These are phyloP conservation scores for Thymus mandschuricus DNA, from an alignment of 257 asterid species.

Conservation along the genomic window DNA sequence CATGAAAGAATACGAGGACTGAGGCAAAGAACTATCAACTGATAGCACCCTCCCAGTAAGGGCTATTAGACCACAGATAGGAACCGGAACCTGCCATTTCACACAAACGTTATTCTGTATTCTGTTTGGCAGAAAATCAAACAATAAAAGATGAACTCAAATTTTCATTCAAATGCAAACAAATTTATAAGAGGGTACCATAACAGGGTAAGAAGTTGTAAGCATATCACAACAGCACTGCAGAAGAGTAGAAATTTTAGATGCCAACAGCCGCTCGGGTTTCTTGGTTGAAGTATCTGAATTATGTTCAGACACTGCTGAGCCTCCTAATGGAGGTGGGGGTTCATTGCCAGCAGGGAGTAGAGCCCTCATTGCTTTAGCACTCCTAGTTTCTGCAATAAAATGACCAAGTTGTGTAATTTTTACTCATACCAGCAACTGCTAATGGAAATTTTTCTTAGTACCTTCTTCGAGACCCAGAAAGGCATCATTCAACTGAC, in stretches of 20 bases:
- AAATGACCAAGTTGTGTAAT: conserved; percentile 25
- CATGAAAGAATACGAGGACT: conserved; percentile 53
- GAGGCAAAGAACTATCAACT: conserved; percentile 70
- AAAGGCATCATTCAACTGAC: conserved; percentile 69
- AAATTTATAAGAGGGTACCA: conserved; percentile 49
- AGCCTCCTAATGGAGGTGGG: conserved; percentile 77
- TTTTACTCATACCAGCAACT: conserved; percentile 32
- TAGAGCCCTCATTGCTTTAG: conserved; percentile 60
- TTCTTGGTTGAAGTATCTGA: conserved; percentile 56
- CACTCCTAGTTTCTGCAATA: conserved; percentile 61
- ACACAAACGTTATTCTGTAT: conserved; percentile 17
- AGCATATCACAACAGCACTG: conserved; percentile 79
- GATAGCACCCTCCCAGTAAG: conserved; percentile 74
- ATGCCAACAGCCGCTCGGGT: conserved; percentile 72
- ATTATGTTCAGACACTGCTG: conserved; percentile 40
- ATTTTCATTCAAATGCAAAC: conserved; percentile 8
- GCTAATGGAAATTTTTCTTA: conserved; percentile 19
- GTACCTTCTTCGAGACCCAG: conserved; percentile 94
- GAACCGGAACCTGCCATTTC: conserved; percentile 72
- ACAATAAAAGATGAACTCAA: conserved; percentile 10
- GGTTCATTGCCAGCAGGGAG: conserved; percentile 76
- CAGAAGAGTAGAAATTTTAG: conserved; percentile 71
- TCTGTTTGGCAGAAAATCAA: conserved; percentile 21
- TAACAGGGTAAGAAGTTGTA: conserved; percentile 65
- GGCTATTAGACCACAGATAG: conserved; percentile 60